Conservation (phyloP, 148 eudicot species). For the Drosera capensis region DNA sequence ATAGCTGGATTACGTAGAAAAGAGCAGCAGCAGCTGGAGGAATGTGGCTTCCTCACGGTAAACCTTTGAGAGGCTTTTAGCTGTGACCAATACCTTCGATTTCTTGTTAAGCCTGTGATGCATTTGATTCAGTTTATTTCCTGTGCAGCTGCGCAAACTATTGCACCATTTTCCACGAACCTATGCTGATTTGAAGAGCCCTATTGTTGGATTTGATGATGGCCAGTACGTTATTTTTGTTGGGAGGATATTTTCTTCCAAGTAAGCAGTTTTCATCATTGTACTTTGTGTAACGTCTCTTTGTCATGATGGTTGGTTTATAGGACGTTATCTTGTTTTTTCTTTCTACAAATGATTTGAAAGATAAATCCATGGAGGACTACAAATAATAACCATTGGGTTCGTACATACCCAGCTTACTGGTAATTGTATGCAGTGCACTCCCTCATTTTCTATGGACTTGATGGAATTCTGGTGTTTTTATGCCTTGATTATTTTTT, state of each 20-base stretch:
- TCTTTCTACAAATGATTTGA: background rate
- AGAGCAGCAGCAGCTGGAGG: conserved; percentile 47
- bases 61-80: too few relatives aligned
- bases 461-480: too few relatives aligned
- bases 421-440: too few relatives aligned
- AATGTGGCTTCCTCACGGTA: conserved; percentile 77
- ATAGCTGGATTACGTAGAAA: conserved; percentile 53
- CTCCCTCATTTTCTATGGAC: too few relatives aligned
- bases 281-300: background rate
- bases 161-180: conserved; percentile 95
- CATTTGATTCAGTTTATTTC: too few relatives aligned
- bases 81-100: too few relatives aligned
- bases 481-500: too few relatives aligned
- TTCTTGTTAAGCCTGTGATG: too few relatives aligned
- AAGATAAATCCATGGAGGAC: background rate
- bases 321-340: background rate
- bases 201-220: conserved; percentile 64
- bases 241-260: conserved; percentile 73
- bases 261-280: too few relatives aligned
- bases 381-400: too few relatives aligned
- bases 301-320: background rate
- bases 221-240: conserved; percentile 87
- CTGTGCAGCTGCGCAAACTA: conserved; percentile 66
- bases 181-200: conserved; percentile 87
- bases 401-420: too few relatives aligned